These are phyloP conservation scores for Penicillium sp. DNA, from an alignment of 2,329 filamentous ascomycete species.

Conservation along the genomic window DNA sequence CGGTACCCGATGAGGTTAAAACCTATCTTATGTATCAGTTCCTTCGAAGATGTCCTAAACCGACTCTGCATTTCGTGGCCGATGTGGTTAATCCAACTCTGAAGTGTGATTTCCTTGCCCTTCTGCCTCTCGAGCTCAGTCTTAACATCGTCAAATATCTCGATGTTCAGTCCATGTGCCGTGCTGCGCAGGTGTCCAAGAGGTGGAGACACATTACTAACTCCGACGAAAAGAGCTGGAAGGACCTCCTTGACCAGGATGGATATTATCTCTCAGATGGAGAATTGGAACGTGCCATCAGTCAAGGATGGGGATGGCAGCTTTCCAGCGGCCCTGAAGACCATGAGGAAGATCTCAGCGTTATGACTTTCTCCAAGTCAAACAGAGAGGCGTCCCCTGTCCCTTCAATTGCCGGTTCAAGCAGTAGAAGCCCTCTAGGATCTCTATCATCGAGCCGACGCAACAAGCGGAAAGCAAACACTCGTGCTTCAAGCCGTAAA, in stretches of 20 bases:
- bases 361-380: conserved; percentile 41
- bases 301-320: conserved; percentile 97
- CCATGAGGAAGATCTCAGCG: conserved; percentile 76
- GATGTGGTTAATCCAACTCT: conserved; percentile 89
- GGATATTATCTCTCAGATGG: conserved; percentile 75
- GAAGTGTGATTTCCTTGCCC: conserved; percentile 87
- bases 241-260: conserved; percentile 81
- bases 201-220: conserved; percentile 90
- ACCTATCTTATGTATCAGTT: conserved; percentile 97
- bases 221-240: conserved; percentile 93
- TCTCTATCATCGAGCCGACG: conserved; percentile 31
- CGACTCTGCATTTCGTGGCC: conserved; percentile 84
- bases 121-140: conserved; percentile 81
- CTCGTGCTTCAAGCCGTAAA: conserved; percentile 51
- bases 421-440: conserved; percentile 24
- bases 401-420: conserved; percentile 25
- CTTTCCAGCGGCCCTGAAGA: conserved; percentile 73
- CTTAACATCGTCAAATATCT: conserved; percentile 86
- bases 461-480: conserved; percentile 51
- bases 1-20: conserved; percentile 87
- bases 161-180: conserved; percentile 80
- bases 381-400: conserved; percentile 39
- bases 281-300: conserved; percentile 81
- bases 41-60: conserved; percentile 79
- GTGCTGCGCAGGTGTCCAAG: conserved; percentile 88